These are phyloP conservation scores for Beauveria asiatica DNA, from an alignment of 2,329 filamentous ascomycete genomes.

Conservation along the genomic window DNA sequence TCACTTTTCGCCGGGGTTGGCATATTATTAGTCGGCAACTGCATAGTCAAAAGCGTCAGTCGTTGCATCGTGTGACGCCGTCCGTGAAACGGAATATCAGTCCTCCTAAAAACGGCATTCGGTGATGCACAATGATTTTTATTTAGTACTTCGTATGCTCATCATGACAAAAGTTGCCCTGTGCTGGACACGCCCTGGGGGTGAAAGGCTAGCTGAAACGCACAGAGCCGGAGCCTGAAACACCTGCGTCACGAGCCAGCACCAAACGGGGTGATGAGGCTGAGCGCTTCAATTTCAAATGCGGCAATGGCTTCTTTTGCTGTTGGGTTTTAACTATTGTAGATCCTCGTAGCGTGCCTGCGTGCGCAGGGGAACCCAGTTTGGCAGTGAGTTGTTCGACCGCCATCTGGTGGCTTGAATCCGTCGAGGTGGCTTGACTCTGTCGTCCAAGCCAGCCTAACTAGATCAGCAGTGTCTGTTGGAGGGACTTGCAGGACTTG, in stretches of 20 bases:
- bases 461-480: too few relatives aligned
- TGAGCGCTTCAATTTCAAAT: background rate
- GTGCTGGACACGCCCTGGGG: background rate
- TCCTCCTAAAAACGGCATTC: too few relatives aligned
- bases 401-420: background rate
- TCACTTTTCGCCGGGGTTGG: too few relatives aligned
- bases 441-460: background rate
- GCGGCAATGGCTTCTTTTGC: background rate
- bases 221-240: constrained; percentile 7
- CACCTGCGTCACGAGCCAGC: constrained; percentile 4
- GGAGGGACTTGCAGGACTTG: background rate
- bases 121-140: too few relatives aligned
- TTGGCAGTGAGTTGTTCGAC: background rate
- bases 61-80: too few relatives aligned
- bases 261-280: background rate
- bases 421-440: background rate
- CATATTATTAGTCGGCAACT: too few relatives aligned
- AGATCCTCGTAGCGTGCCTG: background rate
- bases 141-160: background rate
- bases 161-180: background rate
- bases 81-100: too few relatives aligned
- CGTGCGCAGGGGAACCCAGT: background rate
- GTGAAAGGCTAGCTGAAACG: background rate
- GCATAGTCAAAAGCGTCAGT: too few relatives aligned
- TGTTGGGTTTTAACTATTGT: background rate